Conservation (phyloP, 441 rosid genomes). For the Eruca vesicaria region DNA sequence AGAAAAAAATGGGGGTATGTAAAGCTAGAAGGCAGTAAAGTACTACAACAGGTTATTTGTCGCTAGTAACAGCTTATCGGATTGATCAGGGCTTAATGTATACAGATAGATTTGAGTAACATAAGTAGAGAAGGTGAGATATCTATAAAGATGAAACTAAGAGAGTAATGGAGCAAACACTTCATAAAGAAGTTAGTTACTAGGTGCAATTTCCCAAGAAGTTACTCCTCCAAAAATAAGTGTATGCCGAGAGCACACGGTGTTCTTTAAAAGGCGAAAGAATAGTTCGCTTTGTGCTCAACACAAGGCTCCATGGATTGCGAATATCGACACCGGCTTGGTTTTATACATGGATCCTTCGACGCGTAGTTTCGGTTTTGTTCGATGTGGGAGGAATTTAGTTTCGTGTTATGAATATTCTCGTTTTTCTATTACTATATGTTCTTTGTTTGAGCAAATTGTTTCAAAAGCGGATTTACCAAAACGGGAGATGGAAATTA, state of each 20-base stretch:
- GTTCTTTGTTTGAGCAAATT: too few relatives aligned
- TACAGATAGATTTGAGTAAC: background rate
- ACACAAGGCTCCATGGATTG: background rate
- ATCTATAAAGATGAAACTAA: background rate
- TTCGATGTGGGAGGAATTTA: background rate
- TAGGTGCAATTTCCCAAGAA: too few relatives aligned
- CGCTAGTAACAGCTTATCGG: background rate
- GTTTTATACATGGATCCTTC: background rate
- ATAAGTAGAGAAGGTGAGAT: background rate
- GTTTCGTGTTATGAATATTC: background rate
- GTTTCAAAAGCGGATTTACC: too few relatives aligned
- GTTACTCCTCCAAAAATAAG: background rate
- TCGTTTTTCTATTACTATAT: too few relatives aligned
- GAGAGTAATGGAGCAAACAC: background rate
- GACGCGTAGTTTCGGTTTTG: background rate
- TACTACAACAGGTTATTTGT: background rate
- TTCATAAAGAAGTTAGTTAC: background rate
- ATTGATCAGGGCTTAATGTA: background rate
- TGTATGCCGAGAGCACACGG: slow-evolving; percentile 12
- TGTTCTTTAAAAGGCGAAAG: slow-evolving; percentile 74
- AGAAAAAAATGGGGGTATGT: background rate
- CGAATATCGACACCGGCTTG: background rate
- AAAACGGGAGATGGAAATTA: too few relatives aligned
- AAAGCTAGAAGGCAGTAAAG: background rate
- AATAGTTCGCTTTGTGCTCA: slow-evolving; percentile 64